These are phyloP conservation scores for Cyberlindnera maritima DNA, from an alignment of 805 yeast species.

Conservation along the genomic window DNA sequence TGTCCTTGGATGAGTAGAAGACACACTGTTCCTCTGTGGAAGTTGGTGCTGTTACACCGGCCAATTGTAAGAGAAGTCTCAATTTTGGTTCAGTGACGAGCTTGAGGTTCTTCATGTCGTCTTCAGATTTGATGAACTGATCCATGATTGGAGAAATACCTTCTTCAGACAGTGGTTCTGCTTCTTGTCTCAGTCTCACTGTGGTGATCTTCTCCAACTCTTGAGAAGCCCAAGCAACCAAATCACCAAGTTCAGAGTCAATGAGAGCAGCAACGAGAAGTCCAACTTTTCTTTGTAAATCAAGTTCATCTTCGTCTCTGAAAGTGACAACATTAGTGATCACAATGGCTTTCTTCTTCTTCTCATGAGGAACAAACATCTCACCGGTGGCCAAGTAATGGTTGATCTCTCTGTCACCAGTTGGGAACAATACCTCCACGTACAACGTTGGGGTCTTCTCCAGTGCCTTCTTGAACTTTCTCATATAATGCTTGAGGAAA, in stretches of 20 bases:
- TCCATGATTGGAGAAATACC: not conserved
- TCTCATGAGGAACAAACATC: constrained; percentile 9
- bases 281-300: constrained; percentile 47
- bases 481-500: constrained; percentile 64
- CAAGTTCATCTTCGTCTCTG: constrained; percentile 25
- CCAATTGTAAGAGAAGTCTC: constrained; percentile 42
- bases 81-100: constrained; percentile 47
- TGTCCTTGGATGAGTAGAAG: constrained; percentile 33
- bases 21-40: constrained; percentile 38
- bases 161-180: not conserved
- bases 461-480: constrained; percentile 47
- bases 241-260: constrained; percentile 40
- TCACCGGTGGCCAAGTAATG: constrained; percentile 65
- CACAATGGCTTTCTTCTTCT: constrained; percentile 12
- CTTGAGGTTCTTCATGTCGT: constrained; percentile 21
- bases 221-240: constrained; percentile 43
- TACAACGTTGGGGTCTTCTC: constrained; percentile 51
- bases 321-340: constrained; percentile 27
- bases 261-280: constrained; percentile 48
- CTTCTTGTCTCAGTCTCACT: constrained; percentile 23
- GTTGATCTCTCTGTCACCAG: constrained; percentile 43
- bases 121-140: constrained; percentile 19
- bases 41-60: constrained; percentile 46
- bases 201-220: constrained; percentile 35
- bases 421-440: constrained; percentile 66